A percentile compares a stretch with the other conserved stretches of the same genome.
phyloP scores from a whole-genome alignment of 257 asterid genomes.

The Echium plantagineum region DNA sequence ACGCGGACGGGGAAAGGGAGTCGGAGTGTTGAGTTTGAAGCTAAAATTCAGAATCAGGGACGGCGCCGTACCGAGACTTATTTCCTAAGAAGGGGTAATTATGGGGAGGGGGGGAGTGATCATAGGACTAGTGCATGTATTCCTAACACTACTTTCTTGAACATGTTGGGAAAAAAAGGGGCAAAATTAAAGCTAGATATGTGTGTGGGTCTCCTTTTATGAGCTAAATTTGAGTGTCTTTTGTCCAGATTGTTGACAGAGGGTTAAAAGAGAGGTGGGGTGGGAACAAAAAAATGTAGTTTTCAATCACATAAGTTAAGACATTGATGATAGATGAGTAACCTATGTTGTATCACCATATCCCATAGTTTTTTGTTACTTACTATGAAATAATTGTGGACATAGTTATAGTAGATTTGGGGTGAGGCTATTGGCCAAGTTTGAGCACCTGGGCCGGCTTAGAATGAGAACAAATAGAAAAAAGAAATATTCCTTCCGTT shows the following conservation, averaged over 20 bases:
- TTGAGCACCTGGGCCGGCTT: conserved; percentile 41
- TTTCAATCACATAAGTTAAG: conserved; percentile 16
- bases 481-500: neutral
- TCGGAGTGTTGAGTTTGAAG: no score
- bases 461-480: conserved; percentile 10
- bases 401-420: neutral
- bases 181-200: conserved; percentile 18
- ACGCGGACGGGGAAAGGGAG: no score
- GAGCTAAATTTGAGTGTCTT: conserved; percentile 12
- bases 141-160: neutral
- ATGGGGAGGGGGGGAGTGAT: no score
- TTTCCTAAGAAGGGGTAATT: no score
- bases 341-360: conserved; percentile 2
- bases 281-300: conserved; percentile 12
- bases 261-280: conserved; percentile 6
- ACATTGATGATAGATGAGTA: conserved; percentile 18
- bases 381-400: conserved; percentile 2
- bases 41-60: no score
- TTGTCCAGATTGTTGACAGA: conserved; percentile 9
- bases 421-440: neutral
- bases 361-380: neutral
- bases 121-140: no score
- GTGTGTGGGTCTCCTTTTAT: conserved; percentile 23
- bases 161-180: conserved; percentile 4
- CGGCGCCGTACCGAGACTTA: no score